Conservation (phyloP, 306 rosid genomes). For the Begonia peltatifolia region DNA sequence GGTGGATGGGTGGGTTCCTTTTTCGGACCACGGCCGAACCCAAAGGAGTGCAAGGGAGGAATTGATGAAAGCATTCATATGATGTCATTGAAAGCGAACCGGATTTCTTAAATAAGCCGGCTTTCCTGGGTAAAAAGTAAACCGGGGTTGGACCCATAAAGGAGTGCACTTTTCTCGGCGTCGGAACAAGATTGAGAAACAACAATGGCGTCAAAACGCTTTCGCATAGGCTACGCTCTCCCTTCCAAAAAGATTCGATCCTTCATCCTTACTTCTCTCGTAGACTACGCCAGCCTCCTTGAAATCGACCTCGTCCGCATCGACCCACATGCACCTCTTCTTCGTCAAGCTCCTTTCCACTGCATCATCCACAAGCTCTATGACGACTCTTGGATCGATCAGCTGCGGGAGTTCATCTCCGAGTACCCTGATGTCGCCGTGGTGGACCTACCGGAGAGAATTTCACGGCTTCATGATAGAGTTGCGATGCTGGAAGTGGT, state of each 20-base stretch:
- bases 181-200: no score
- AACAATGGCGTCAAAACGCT: constrained; percentile 53
- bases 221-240: constrained; percentile 62
- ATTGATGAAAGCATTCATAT: no score
- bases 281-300: constrained; percentile 42
- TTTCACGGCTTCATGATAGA: constrained; percentile 72
- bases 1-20: no score
- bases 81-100: no score
- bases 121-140: no score
- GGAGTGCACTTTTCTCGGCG: no score
- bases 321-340: constrained; percentile 23
- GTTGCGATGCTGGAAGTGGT: constrained; percentile 91
- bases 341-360: constrained; percentile 72
- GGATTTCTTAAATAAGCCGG: no score
- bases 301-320: constrained; percentile 54
- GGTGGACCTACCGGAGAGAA: constrained; percentile 61
- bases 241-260: constrained; percentile 68
- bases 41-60: no score
- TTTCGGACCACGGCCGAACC: no score
- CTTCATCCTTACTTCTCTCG: constrained; percentile 59
- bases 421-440: constrained; percentile 45
- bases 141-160: no score
- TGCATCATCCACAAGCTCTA: constrained; percentile 74
- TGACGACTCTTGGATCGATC: constrained; percentile 52
- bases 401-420: constrained; percentile 27